phyloP scores from a whole-genome alignment of 805 yeast species.

The Lipomyces yamadae region DNA sequence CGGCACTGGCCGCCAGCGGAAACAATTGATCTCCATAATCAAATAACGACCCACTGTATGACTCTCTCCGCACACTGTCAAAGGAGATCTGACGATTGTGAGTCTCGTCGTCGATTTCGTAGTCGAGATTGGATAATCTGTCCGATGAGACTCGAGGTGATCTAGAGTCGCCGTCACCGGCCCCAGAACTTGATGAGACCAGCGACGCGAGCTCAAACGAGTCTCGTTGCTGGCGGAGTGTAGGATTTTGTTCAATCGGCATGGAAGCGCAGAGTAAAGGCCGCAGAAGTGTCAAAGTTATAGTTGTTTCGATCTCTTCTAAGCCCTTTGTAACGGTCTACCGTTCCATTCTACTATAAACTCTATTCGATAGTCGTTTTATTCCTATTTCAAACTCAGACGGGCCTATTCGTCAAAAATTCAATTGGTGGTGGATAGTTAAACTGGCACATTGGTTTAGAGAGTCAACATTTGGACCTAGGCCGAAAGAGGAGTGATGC shows the following conservation, averaged over 20 bases:
- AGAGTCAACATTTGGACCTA: too few relatives aligned
- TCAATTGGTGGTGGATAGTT: not conserved
- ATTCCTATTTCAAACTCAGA: not conserved
- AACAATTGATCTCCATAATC: conserved; percentile 43
- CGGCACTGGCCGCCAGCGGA: conserved; percentile 41
- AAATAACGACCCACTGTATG: conserved; percentile 36
- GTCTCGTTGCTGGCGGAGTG: conserved; percentile 31
- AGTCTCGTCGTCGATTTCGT: conserved; percentile 28
- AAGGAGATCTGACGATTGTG: conserved; percentile 24
- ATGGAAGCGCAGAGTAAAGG: not conserved
- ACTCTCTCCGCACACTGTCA: conserved; percentile 16
- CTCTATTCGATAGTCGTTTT: not conserved
- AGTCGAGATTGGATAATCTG: conserved; percentile 38
- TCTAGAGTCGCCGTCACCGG: conserved; percentile 23
- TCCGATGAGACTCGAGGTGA: conserved; percentile 30
- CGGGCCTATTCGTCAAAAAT: not conserved
- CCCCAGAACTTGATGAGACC: conserved; percentile 40
- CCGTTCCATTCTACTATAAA: not conserved
- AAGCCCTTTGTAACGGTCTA: not conserved
- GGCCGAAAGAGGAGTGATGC: too few relatives aligned
- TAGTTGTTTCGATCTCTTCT: not conserved
- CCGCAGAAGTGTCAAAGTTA: not conserved
- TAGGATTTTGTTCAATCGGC: not conserved
- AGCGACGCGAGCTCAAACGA: conserved; percentile 46
- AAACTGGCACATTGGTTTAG: not conserved